These are phyloP conservation scores for Backusella luteola DNA, from an alignment of 192 early-diverging fungal species.

Conservation along the genomic window DNA sequence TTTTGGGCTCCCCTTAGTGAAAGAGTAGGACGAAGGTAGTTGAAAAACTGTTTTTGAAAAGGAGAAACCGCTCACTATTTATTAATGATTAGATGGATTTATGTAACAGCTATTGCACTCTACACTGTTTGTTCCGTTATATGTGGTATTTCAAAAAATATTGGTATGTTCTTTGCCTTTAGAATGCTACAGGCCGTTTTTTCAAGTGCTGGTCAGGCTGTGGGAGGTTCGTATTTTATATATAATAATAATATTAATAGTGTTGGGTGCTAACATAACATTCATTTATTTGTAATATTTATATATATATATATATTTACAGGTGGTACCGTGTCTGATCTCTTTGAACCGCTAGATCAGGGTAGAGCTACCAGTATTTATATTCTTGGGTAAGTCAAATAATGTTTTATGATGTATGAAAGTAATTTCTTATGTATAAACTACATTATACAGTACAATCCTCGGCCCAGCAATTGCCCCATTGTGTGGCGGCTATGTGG, in stretches of 20 bases:
- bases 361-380: slow-evolving; percentile 32
- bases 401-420: neutral
- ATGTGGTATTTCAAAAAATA: slow-evolving; percentile 27
- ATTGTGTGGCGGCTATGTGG: slow-evolving; percentile 38
- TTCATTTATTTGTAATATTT: no score
- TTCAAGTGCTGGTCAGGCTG: slow-evolving; percentile 26
- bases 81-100: slow-evolving; percentile 28
- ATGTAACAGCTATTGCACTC: slow-evolving; percentile 24
- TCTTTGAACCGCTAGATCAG: slow-evolving; percentile 31
- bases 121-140: slow-evolving; percentile 26
- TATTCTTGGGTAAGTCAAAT: slow-evolving; percentile 23
- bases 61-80: neutral
- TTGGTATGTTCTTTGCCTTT: slow-evolving; percentile 31
- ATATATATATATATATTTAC: no score
- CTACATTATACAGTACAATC: slow-evolving; percentile 20
- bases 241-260: no score
- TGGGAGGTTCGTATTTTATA: slow-evolving; percentile 6
- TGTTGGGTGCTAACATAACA: no score
- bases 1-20: slow-evolving; percentile 31
- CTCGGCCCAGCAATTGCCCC: slow-evolving; percentile 41
- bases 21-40: slow-evolving; percentile 24
- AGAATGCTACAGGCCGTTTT: slow-evolving; percentile 34
- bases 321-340: slow-evolving; percentile 38
- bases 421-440: neutral
- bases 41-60: neutral